Evolutionary conservation across 2,329 filamentous ascomycete species (phyloP).

Genomic region (Xylariaceae sp.): DNA sequence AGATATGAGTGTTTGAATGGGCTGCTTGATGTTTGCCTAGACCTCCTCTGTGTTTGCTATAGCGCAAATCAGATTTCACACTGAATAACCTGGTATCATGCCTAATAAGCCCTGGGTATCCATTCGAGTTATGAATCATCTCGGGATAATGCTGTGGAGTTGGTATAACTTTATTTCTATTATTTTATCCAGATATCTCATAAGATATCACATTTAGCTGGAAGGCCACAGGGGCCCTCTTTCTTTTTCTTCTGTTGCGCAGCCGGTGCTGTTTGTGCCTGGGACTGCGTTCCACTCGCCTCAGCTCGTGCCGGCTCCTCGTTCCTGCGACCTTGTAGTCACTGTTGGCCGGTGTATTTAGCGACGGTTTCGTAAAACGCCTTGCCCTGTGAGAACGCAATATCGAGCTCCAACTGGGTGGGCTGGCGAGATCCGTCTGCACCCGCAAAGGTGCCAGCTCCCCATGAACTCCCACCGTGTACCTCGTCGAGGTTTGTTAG

Average conservation of each 20-base stretch:
- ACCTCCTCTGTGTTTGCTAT: too few relatives aligned
- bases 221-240: conserved; percentile 74
- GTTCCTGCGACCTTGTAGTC: conserved; percentile 67
- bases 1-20: neutral
- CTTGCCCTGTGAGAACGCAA: conserved; percentile 83
- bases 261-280: conserved; percentile 18
- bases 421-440: conserved; percentile 84
- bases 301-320: conserved; percentile 17
- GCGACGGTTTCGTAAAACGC: conserved; percentile 74
- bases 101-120: too few relatives aligned
- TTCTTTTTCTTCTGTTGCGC: conserved; percentile 47
- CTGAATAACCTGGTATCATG: too few relatives aligned
- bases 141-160: neutral
- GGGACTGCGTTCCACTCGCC: conserved; percentile 17
- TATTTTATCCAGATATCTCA: neutral
- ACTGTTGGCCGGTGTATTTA: conserved; percentile 60
- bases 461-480: conserved; percentile 87
- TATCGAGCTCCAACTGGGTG: conserved; percentile 66
- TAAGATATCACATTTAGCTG: conserved; percentile 68
- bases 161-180: neutral
- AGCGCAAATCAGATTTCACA: too few relatives aligned
- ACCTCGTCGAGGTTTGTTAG: conserved; percentile 73
- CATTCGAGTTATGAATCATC: too few relatives aligned
- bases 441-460: conserved; percentile 83
- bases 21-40: too few relatives aligned